Evolutionary conservation across 768 basidiomycete species (phyloP).

Genomic region (Podaxis pistillaris): DNA sequence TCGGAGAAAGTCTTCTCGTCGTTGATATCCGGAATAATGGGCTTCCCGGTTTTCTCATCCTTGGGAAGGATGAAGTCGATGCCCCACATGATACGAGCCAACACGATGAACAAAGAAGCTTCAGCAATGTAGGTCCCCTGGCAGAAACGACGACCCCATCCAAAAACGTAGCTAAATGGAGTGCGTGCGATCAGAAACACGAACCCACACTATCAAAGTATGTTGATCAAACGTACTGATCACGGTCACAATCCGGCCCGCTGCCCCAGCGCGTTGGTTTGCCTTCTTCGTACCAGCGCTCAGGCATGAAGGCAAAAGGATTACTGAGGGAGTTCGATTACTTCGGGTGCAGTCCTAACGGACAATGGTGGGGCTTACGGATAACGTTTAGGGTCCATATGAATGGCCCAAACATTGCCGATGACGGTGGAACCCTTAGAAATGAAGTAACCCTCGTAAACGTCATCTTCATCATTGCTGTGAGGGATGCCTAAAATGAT

Average conservation of each 20-base stretch:
- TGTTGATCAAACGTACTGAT: slow-evolving; percentile 18
- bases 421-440: slow-evolving; percentile 20
- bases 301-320: slow-evolving; percentile 28
- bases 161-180: slow-evolving; percentile 8
- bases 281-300: slow-evolving; percentile 27
- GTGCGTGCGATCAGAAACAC: background rate
- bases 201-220: background rate
- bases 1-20: slow-evolving; percentile 12
- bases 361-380: slow-evolving; percentile 9
- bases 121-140: slow-evolving; percentile 12
- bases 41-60: slow-evolving; percentile 9
- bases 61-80: slow-evolving; percentile 10
- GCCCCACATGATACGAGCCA: slow-evolving; percentile 14
- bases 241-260: slow-evolving; percentile 23
- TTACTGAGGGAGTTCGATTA: slow-evolving; percentile 13
- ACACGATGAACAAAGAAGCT: slow-evolving; percentile 11
- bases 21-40: slow-evolving; percentile 12
- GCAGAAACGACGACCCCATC: slow-evolving; percentile 14
- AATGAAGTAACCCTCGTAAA: slow-evolving; percentile 16
- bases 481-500: slow-evolving; percentile 18
- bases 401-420: slow-evolving; percentile 25
- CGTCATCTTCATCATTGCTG: slow-evolving; percentile 19
- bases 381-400: slow-evolving; percentile 25
- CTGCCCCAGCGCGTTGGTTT: slow-evolving; percentile 22
- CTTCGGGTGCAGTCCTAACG: background rate